These are phyloP conservation scores for Chlorencoelia australis DNA, from an alignment of 2,329 filamentous ascomycete genomes.

Conservation along the genomic window DNA sequence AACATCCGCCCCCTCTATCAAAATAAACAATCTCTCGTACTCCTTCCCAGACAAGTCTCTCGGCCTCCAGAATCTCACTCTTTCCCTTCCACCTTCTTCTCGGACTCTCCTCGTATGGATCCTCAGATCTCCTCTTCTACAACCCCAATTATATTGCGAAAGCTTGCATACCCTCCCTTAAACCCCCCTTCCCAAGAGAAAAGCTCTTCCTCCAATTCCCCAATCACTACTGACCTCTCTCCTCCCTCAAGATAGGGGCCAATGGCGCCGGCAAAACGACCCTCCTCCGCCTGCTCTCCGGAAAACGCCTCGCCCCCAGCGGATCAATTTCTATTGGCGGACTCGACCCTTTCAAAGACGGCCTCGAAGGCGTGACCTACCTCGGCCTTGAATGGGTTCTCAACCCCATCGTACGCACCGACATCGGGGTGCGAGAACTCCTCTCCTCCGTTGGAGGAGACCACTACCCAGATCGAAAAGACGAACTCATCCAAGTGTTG, in stretches of 20 bases:
- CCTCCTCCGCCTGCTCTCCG: constrained; percentile 79
- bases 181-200: constrained; percentile 49
- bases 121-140: background rate
- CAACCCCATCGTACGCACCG: constrained; percentile 89
- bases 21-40: constrained; percentile 71
- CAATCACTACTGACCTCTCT: constrained; percentile 58
- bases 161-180: constrained; percentile 35
- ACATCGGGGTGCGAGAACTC: constrained; percentile 84
- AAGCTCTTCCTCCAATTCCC: constrained; percentile 84
- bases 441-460: constrained; percentile 80
- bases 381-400: constrained; percentile 97
- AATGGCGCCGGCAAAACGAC: constrained; percentile 98
- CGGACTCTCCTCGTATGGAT: constrained; percentile 56
- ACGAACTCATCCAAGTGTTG: constrained; percentile 78
- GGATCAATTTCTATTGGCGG: constrained; percentile 67
- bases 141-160: background rate
- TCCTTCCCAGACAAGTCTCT: constrained; percentile 75
- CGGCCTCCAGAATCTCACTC: constrained; percentile 64
- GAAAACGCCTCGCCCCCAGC: constrained; percentile 81
- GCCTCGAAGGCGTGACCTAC: constrained; percentile 90
- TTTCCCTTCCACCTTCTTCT: constrained; percentile 37
- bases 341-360: constrained; percentile 83
- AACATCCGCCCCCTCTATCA: constrained; percentile 37
- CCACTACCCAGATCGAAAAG: constrained; percentile 67
- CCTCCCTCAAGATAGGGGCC: constrained; percentile 81